Conservation (phyloP, 192 early-diverging fungal genomes). For the Pilobolus umbonatus region DNA sequence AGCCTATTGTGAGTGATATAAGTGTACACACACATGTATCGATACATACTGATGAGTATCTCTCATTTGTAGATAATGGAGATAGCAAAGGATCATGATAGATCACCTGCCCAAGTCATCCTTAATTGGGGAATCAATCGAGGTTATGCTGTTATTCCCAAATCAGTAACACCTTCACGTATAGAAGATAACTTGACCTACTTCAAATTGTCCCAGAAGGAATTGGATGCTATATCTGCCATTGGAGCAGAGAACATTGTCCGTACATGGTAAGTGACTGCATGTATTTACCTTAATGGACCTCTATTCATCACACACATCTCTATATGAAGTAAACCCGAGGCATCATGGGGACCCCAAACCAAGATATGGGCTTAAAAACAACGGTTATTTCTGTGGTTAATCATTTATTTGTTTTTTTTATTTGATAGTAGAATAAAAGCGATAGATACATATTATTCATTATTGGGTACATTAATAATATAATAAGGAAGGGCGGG, state of each 20-base stretch:
- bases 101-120: conserved; percentile 49
- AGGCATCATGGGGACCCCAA: background rate
- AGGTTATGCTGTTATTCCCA: conserved; percentile 52
- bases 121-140: conserved; percentile 52
- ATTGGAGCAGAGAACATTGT: conserved; percentile 12
- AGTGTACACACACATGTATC: background rate
- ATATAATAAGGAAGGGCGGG: conserved; percentile 56
- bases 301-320: no score
- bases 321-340: background rate
- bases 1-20: conserved; percentile 37
- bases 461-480: conserved; percentile 30
- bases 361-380: no score
- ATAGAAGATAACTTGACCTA: conserved; percentile 49
- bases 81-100: conserved; percentile 42
- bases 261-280: conserved; percentile 18
- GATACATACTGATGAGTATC: background rate
- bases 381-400: no score
- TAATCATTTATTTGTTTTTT: no score
- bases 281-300: no score
- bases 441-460: conserved; percentile 5
- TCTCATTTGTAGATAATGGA: conserved; percentile 39
- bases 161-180: conserved; percentile 48
- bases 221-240: conserved; percentile 17
- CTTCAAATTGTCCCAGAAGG: conserved; percentile 28
- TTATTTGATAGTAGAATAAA: no score